Percentiles rank a stretch among this genome's conserved stretches.
These are phyloP conservation scores for Fusarium solani-melongenae DNA, from an alignment of 2,329 filamentous ascomycete species.

Conservation along the genomic window DNA sequence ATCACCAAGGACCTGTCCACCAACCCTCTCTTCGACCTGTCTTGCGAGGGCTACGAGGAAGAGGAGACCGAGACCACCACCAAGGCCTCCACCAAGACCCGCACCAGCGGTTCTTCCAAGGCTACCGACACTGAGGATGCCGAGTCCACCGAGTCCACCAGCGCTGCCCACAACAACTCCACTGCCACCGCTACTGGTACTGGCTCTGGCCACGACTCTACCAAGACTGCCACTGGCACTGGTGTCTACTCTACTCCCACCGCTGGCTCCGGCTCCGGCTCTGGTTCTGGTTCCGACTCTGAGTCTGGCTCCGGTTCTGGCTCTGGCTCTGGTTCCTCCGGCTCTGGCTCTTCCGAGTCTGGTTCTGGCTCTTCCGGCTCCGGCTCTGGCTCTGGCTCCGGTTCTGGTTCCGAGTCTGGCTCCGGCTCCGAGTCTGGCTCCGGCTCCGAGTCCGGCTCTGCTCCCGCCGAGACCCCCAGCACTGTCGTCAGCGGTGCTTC, in stretches of 20 bases:
- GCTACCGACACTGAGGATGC: constrained; percentile 7
- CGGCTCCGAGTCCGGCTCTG: not conserved
- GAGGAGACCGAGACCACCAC: constrained; percentile 35
- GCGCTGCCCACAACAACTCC: constrained; percentile 61
- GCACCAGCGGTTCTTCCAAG: constrained; percentile 10
- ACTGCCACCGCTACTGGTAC: constrained; percentile 63
- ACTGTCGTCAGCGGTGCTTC: constrained; percentile 27
- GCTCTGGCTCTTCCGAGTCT: constrained; percentile 22
- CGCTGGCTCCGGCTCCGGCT: constrained; percentile 15
- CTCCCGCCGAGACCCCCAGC: constrained; percentile 33
- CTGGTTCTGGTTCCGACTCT: constrained; percentile 15
- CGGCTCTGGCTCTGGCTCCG: constrained; percentile 18
- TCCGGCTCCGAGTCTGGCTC: constrained; percentile 18
- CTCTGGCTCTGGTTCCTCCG: constrained; percentile 22
- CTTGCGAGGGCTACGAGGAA: constrained; percentile 56
- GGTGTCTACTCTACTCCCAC: constrained; percentile 21
- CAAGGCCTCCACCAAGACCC: constrained; percentile 38
- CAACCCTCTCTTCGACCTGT: constrained; percentile 63
- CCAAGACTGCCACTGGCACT: constrained; percentile 24
- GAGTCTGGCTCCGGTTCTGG: constrained; percentile 21
- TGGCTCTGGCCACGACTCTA: constrained; percentile 52
- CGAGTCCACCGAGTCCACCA: constrained; percentile 52
- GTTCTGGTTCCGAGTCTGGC: constrained; percentile 14
- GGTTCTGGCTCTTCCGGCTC: constrained; percentile 14
- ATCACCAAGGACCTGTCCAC: constrained; percentile 65